These are phyloP conservation scores for Alliaria petiolata DNA, from an alignment of 345 rosid species.

Conservation along the genomic window DNA sequence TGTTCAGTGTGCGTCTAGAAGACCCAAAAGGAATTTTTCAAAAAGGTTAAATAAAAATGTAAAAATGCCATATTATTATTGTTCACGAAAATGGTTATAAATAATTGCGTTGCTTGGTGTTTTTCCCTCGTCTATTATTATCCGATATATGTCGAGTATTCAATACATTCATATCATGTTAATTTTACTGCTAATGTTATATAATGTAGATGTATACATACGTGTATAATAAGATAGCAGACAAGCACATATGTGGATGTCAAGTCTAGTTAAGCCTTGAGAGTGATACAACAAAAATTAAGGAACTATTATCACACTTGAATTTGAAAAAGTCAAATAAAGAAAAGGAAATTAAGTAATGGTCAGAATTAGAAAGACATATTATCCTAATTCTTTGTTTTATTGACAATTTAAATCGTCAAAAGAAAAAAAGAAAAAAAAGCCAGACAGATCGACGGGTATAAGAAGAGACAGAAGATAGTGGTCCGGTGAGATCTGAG, in stretches of 20 bases:
- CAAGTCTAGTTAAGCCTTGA: constrained; percentile 22
- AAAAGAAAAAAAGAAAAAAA: background rate
- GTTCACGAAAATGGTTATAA: constrained; percentile 1
- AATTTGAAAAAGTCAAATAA: constrained; percentile 18
- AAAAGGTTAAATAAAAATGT: background rate
- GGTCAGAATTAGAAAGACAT: constrained; percentile 24
- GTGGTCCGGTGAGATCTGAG: background rate
- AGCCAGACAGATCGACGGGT: constrained; percentile 29
- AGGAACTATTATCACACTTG: background rate
- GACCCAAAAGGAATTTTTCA: background rate
- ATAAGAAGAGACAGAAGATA: constrained; percentile 20
- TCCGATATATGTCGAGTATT: background rate
- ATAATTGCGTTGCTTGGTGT: too few species aligned
- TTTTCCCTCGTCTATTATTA: too few species aligned
- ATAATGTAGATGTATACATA: background rate
- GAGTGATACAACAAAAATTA: constrained; percentile 21
- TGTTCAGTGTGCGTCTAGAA: constrained; percentile 27
- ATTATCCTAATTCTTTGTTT: constrained; percentile 16
- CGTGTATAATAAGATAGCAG: background rate
- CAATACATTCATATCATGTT: background rate
- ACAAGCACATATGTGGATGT: constrained; percentile 22
- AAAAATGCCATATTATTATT: background rate
- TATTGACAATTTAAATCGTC: background rate
- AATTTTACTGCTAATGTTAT: background rate
- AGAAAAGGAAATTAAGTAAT: constrained; percentile 11